Evolutionary conservation across 257 asterid genomes (phyloP).

Genomic region (Solanum gracilifrons): DNA sequence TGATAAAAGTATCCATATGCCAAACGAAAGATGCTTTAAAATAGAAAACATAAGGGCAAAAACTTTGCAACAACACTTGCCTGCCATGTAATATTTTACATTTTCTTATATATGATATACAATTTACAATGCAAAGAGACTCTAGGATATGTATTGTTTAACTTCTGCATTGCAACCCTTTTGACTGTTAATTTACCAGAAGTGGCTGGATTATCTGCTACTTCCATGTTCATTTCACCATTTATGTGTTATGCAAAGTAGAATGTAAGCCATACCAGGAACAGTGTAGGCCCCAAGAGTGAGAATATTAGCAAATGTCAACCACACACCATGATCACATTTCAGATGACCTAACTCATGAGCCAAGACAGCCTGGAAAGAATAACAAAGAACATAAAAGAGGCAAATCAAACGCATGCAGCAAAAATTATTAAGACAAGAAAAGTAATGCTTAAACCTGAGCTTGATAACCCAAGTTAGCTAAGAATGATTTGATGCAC

Average conservation of each 20-base stretch:
- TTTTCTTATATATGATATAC: not conserved
- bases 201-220: not conserved
- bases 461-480: not conserved
- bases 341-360: conserved; percentile 92
- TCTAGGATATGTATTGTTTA: not conserved
- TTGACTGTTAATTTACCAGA: not conserved
- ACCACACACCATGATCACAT: conserved; percentile 97
- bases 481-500: not conserved
- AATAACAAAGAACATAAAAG: not conserved
- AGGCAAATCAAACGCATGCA: not conserved
- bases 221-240: not conserved
- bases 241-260: not conserved
- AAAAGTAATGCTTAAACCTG: not conserved
- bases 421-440: not conserved
- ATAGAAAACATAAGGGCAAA: not conserved
- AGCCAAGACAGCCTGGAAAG: conserved; percentile 87
- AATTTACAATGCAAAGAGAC: not conserved
- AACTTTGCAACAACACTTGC: not conserved
- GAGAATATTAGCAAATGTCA: conserved; percentile 79
- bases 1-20: not conserved
- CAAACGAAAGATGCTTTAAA: not conserved
- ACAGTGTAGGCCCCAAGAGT: conserved; percentile 80
- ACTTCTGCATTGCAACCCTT: not conserved
- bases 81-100: not conserved
- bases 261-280: conserved; percentile 47